Evolutionary conservation across 495 filamentous ascomycete species (phyloP).

Genomic region (Neurospora sp.): DNA sequence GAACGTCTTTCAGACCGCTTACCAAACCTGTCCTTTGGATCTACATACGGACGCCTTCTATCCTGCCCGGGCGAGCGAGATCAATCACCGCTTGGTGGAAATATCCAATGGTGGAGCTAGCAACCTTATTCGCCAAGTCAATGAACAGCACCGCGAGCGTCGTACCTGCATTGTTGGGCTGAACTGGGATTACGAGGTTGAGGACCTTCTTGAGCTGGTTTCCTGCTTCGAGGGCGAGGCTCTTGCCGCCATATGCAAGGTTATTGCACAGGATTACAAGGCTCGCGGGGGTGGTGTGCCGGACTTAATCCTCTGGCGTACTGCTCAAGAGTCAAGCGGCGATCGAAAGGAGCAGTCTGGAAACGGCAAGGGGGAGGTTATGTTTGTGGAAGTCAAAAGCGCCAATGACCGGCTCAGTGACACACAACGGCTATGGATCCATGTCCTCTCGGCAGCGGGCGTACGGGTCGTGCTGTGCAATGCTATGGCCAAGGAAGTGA

Average conservation of each 20-base stretch:
- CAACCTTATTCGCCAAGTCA: slow-evolving; percentile 54
- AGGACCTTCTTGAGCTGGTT: slow-evolving; percentile 78
- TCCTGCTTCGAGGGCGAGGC: slow-evolving; percentile 68
- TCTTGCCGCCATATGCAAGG: slow-evolving; percentile 76
- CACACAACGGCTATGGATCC: slow-evolving; percentile 93
- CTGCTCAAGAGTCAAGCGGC: slow-evolving; percentile 8
- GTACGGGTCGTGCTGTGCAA: slow-evolving; percentile 82
- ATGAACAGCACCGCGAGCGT: slow-evolving; percentile 51
- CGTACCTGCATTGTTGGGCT: slow-evolving; percentile 80
- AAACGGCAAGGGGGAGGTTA: slow-evolving; percentile 41
- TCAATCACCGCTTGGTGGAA: slow-evolving; percentile 77
- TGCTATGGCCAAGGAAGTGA: slow-evolving; percentile 67
- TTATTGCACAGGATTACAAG: slow-evolving; percentile 89
- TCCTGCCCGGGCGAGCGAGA: slow-evolving; percentile 70
- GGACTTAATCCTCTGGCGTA: slow-evolving; percentile 82
- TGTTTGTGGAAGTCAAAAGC: slow-evolving; percentile 89
- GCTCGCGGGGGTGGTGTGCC: slow-evolving; percentile 82
- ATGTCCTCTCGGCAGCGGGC: slow-evolving; percentile 76
- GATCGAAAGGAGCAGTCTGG: slow-evolving; percentile 12
- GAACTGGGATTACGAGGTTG: slow-evolving; percentile 76
- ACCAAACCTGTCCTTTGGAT: slow-evolving; percentile 88
- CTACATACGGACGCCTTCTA: slow-evolving; percentile 93
- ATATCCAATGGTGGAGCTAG: slow-evolving; percentile 68
- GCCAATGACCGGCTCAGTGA: slow-evolving; percentile 95
- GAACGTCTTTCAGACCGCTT: slow-evolving; percentile 93